These are phyloP conservation scores for Phytopythium aichiense DNA, from an alignment of 352 stramenopile genomes.

Conservation along the genomic window DNA sequence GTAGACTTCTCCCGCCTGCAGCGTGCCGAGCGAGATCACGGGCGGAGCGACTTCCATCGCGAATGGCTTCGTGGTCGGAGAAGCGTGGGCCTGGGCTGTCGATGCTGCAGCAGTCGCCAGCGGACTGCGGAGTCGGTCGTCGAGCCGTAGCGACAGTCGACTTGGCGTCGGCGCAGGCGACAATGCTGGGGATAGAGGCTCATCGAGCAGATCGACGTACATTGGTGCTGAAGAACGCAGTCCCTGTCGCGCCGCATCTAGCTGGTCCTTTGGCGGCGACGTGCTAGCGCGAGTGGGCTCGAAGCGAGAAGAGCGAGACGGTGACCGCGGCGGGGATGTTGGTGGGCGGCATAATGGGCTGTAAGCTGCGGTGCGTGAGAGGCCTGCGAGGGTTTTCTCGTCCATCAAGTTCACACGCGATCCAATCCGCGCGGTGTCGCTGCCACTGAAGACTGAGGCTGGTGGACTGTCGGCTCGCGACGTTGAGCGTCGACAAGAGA, in stretches of 20 bases:
- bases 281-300: background rate
- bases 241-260: background rate
- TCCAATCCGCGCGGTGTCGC: slow-evolving; percentile 42
- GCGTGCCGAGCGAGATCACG: slow-evolving; percentile 27
- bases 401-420: slow-evolving; percentile 40
- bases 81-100: background rate
- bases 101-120: slow-evolving; percentile 3
- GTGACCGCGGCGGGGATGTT: slow-evolving; percentile 26
- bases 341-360: slow-evolving; percentile 24
- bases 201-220: slow-evolving; percentile 3
- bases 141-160: background rate
- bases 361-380: slow-evolving; percentile 36
- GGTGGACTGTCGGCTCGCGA: slow-evolving; percentile 32
- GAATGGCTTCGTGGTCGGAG: slow-evolving; percentile 34
- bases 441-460: slow-evolving; percentile 28
- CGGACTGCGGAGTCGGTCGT: slow-evolving; percentile 1
- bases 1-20: slow-evolving; percentile 51
- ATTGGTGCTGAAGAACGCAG: background rate
- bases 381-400: slow-evolving; percentile 38
- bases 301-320: slow-evolving; percentile 5
- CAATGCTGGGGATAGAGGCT: slow-evolving; percentile 1
- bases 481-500: slow-evolving; percentile 14
- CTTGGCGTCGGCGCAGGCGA: background rate
- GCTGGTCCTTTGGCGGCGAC: background rate
- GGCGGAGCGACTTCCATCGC: slow-evolving; percentile 59